phyloP scores from a whole-genome alignment of 495 filamentous ascomycete species.

The Aspergillus conjunctus region DNA sequence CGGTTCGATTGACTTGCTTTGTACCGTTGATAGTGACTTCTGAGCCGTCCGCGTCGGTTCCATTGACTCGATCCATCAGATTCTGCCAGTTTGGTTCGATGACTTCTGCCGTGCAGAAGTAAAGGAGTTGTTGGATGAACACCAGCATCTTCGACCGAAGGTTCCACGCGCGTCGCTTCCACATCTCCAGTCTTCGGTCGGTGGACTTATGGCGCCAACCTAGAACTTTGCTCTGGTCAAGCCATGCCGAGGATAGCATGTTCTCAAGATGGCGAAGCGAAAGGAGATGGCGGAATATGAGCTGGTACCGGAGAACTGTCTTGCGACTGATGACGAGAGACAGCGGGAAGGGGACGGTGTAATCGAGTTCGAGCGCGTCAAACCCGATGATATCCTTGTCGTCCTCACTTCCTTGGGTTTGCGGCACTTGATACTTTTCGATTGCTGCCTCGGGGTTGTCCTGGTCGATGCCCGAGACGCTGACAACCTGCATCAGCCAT shows the following conservation, averaged over 20 bases:
- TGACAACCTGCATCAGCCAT: constrained; percentile 93
- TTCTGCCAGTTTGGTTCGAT: constrained; percentile 97
- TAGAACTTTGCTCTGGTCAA: constrained; percentile 80
- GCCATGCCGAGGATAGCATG: constrained; percentile 81
- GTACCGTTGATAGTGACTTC: constrained; percentile 49
- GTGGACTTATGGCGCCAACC: constrained; percentile 82
- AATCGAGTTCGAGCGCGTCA: constrained; percentile 90
- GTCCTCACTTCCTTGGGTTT: constrained; percentile 57
- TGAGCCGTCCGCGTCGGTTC: constrained; percentile 57
- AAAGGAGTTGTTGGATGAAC: constrained; percentile 93
- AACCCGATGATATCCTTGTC: constrained; percentile 89
- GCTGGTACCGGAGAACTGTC: constrained; percentile 92
- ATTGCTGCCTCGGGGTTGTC: constrained; percentile 64
- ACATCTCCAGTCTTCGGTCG: constrained; percentile 75
- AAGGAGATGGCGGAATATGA: constrained; percentile 90
- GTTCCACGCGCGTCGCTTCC: constrained; percentile 93
- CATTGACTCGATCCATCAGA: constrained; percentile 80
- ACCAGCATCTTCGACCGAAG: constrained; percentile 91
- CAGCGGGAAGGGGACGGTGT: constrained; percentile 92
- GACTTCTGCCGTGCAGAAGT: constrained; percentile 95
- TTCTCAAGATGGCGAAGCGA: constrained; percentile 87
- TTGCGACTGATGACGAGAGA: constrained; percentile 95
- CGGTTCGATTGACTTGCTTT: constrained; percentile 71
- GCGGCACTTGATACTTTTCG: constrained; percentile 56
- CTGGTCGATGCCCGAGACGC: constrained; percentile 89